Evolutionary conservation across 139 green algal species (phyloP), one percentile per base, ranked within the genome.

Genomic region (Prasinococcaceae sp.): DNA sequence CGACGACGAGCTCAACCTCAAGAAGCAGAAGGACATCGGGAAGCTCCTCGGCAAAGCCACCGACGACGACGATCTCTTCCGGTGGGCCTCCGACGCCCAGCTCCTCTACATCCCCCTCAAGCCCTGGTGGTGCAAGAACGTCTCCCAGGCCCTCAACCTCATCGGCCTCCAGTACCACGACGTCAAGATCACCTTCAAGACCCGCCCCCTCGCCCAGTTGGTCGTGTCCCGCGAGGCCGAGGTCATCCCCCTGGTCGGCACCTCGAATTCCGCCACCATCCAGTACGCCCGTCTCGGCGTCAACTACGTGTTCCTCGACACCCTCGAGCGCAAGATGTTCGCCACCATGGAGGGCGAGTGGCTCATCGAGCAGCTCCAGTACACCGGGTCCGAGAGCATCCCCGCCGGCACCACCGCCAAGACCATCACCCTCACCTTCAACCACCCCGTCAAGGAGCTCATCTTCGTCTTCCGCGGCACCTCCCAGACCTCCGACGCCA

Each of bases 1-100:
- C 38, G 58, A 26, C n/a, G 22, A 40, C 46, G 45, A 69, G 46
- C 60, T 69, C 32, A 29, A 17, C 28, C 9, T 8, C 29, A 55
- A 41, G 29, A n/a, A n/a, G n/a, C n/a, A n/a, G n/a, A n/a, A n/a
- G n/a, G n/a, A n/a, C n/a, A n/a, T n/a, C n/a, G n/a, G n/a, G n/a
- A n/a, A n/a, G n/a, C n/a, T n/a, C n/a, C n/a, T n/a, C n/a, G n/a
- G n/a, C n/a, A n/a, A n/a, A n/a, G n/a, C n/a, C n/a, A n/a, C n/a
- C n/a, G n/a, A n/a, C n/a, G n/a, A n/a, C n/a, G n/a, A n/a, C n/a
- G n/a, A n/a, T n/a, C n/a, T n/a, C n/a, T n/a, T n/a, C n/a, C n/a
- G n/a, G n/a, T n/a, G n/a, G n/a, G n/a, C n/a, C n/a, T n/a, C n/a
- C n/a, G n/a, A n/a, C n/a, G n/a, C n/a, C n/a, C n/a, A n/a, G n/a